Evolutionary conservation across 345 rosid genomes (phyloP).

Genomic region (Laguncularia racemosa): DNA sequence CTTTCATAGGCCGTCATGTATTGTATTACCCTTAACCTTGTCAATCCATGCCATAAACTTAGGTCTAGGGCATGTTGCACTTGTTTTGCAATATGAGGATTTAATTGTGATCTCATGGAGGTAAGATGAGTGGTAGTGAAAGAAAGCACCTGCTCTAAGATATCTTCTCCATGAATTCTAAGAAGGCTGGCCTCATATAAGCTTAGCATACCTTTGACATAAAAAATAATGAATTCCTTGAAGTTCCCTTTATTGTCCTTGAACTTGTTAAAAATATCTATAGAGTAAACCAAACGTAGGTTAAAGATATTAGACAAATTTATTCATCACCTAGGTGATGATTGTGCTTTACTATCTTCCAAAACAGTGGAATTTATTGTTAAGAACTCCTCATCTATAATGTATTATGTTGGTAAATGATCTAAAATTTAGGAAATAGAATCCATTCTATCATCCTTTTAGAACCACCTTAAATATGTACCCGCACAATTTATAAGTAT

Average conservation of each 20-base stretch:
- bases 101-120: neutral
- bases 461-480: no score
- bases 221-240: slow-evolving; percentile 1
- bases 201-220: slow-evolving; percentile 13
- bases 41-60: slow-evolving; percentile 7
- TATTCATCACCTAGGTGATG: neutral
- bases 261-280: slow-evolving; percentile 8
- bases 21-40: slow-evolving; percentile 5
- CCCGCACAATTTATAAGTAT: no score
- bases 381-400: no score
- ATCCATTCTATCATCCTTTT: no score
- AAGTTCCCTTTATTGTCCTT: slow-evolving; percentile 10
- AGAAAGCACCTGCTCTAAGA: slow-evolving; percentile 12
- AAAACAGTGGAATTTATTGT: no score
- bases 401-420: no score
- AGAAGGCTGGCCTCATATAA: slow-evolving; percentile 20
- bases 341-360: no score
- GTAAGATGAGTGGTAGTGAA: slow-evolving; percentile 4
- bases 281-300: no score
- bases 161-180: slow-evolving; percentile 13
- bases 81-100: neutral
- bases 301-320: neutral
- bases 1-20: slow-evolving; percentile 7
- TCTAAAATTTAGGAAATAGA: no score
- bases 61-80: slow-evolving; percentile 9